These are phyloP conservation scores for Globisporangium polare DNA, from an alignment of 352 stramenopile genomes.

Conservation along the genomic window DNA sequence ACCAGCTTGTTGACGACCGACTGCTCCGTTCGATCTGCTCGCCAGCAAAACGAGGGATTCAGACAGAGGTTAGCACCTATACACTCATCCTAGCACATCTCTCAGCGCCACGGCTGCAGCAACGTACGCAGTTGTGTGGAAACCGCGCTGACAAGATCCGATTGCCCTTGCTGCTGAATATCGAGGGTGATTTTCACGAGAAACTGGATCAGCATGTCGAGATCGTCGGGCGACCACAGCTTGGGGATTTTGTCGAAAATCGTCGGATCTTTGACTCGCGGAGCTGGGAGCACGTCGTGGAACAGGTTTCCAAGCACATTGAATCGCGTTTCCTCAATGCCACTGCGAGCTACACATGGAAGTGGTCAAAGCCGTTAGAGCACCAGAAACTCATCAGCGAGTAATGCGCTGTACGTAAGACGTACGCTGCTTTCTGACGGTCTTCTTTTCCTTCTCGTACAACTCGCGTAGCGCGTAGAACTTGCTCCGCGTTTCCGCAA, in stretches of 20 bases:
- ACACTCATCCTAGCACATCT: neutral
- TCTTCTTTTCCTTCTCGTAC: constrained; percentile 47
- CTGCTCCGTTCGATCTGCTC: constrained; percentile 39
- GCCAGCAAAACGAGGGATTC: neutral
- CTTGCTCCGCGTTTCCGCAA: constrained; percentile 58
- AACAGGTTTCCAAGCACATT: constrained; percentile 49
- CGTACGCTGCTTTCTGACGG: constrained; percentile 4
- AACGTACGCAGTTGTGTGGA: constrained; percentile 22
- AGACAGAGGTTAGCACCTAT: neutral
- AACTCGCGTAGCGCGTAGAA: constrained; percentile 72
- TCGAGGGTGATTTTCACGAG: constrained; percentile 60
- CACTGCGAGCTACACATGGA: constrained; percentile 13
- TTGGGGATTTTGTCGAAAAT: constrained; percentile 31
- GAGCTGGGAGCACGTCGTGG: constrained; percentile 31
- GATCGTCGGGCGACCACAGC: constrained; percentile 54
- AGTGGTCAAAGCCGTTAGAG: neutral
- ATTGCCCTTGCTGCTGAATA: constrained; percentile 46
- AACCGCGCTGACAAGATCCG: constrained; percentile 30
- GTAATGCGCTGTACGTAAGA: neutral
- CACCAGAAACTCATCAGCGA: neutral
- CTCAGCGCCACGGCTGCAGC: neutral
- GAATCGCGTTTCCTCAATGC: constrained; percentile 28
- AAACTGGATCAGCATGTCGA: constrained; percentile 50
- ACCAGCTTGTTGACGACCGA: constrained; percentile 58
- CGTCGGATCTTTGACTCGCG: constrained; percentile 18